phyloP scores from a whole-genome alignment of 768 basidiomycete species.

The Leccinellum rugosiceps region DNA sequence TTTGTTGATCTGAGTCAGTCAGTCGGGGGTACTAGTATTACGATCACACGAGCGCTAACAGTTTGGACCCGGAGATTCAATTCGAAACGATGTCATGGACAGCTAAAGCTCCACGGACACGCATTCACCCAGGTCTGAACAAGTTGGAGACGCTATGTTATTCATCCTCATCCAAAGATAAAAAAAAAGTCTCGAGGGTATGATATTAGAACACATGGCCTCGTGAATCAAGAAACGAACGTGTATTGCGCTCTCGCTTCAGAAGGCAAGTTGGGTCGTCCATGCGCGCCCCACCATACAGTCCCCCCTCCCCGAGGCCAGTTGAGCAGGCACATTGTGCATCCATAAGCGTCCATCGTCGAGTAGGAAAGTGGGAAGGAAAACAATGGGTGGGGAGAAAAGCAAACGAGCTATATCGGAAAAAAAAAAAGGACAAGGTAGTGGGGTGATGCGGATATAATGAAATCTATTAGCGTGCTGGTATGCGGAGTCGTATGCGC shows the following conservation, averaged over 20 bases:
- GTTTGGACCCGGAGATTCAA: too few relatives aligned
- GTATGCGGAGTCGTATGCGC: conserved; percentile 15
- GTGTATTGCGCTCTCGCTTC: conserved; percentile 13
- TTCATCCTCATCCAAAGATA: background rate
- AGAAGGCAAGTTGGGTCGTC: background rate
- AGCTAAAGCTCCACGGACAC: background rate
- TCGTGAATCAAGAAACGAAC: conserved; percentile 15
- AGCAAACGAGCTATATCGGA: conserved; percentile 1
- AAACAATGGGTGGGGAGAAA: background rate
- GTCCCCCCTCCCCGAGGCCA: conserved; percentile 10
- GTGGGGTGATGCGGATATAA: conserved; percentile 9
- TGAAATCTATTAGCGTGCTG: conserved; percentile 21
- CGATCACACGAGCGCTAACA: too few relatives aligned
- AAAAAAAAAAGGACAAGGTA: background rate
- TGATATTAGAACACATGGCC: conserved; percentile 13
- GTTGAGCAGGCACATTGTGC: conserved; percentile 14
- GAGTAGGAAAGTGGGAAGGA: conserved; percentile 9
- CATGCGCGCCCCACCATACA: background rate
- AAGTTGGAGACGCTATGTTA: background rate
- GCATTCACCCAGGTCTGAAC: background rate
- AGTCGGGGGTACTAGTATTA: too few relatives aligned
- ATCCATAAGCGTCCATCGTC: conserved; percentile 25
- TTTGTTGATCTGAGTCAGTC: too few relatives aligned
- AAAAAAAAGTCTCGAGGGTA: background rate
- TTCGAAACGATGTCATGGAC: too few relatives aligned